Conservation (phyloP, 2,329 filamentous ascomycete genomes). For the Myriosclerotinia curreyana region DNA sequence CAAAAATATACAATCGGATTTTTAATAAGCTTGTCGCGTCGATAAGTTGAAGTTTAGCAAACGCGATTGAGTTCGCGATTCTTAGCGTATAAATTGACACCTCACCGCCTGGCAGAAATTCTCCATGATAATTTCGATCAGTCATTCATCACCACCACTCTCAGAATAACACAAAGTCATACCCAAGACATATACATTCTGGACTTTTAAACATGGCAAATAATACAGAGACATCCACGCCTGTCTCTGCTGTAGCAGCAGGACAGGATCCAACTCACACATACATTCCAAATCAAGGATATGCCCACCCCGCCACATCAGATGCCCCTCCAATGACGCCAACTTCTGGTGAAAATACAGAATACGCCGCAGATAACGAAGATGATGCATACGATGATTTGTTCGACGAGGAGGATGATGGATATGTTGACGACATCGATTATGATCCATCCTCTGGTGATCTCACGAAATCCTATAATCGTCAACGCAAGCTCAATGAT, state of each 20-base stretch:
- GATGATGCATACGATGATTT: slow-evolving; percentile 47
- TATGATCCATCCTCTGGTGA: slow-evolving; percentile 61
- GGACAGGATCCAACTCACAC: slow-evolving; percentile 47
- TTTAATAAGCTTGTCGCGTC: slow-evolving; percentile 15
- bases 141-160: slow-evolving; percentile 10
- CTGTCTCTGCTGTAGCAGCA: slow-evolving; percentile 41
- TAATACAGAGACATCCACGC: slow-evolving; percentile 18
- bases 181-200: background rate
- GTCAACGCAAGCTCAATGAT: slow-evolving; percentile 67
- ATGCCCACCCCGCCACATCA: slow-evolving; percentile 42
- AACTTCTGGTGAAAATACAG: slow-evolving; percentile 35
- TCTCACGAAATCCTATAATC: slow-evolving; percentile 80
- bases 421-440: slow-evolving; percentile 56
- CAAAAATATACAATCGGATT: background rate
- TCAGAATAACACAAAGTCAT: background rate
- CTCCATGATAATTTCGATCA: slow-evolving; percentile 15
- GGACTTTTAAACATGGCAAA: slow-evolving; percentile 27
- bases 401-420: slow-evolving; percentile 60
- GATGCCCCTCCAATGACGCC: slow-evolving; percentile 39
- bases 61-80: slow-evolving; percentile 20
- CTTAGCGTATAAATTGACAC: slow-evolving; percentile 11
- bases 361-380: slow-evolving; percentile 40
- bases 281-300: slow-evolving; percentile 50
- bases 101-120: slow-evolving; percentile 22
- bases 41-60: slow-evolving; percentile 19